These are phyloP conservation scores for Amanita phalloides DNA, from an alignment of 768 basidiomycete species.

Conservation along the genomic window DNA sequence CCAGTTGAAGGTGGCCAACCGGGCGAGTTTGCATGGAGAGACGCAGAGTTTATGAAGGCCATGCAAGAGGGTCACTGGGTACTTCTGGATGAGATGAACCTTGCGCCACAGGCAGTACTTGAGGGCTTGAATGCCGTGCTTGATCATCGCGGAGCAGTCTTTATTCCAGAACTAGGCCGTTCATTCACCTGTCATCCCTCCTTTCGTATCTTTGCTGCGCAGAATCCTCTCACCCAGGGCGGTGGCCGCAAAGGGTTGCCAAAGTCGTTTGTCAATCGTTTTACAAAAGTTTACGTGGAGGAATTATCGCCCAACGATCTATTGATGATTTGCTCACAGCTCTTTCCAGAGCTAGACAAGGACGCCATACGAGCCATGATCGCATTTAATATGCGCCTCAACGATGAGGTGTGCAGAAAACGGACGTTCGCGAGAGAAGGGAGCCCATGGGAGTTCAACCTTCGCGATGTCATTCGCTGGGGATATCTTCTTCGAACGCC, in stretches of 20 bases:
- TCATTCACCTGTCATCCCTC: conserved; percentile 81
- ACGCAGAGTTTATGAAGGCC: conserved; percentile 90
- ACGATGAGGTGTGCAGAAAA: conserved; percentile 51
- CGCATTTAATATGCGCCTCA: conserved; percentile 62
- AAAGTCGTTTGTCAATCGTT: conserved; percentile 94
- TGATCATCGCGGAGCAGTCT: conserved; percentile 92
- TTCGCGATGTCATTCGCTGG: conserved; percentile 92
- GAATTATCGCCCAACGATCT: conserved; percentile 75
- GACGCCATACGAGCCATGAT: conserved; percentile 66
- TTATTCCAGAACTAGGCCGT: conserved; percentile 88
- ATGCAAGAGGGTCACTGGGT: conserved; percentile 98
- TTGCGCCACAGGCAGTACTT: conserved; percentile 91
- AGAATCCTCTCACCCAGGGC: conserved; percentile 93
- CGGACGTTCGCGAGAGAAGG: conserved; percentile 70
- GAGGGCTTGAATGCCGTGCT: conserved; percentile 95
- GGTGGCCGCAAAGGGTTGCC: conserved; percentile 96
- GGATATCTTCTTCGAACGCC: conserved; percentile 38
- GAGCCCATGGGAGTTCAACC: conserved; percentile 95
- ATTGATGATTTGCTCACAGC: conserved; percentile 60
- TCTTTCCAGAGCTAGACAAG: conserved; percentile 53
- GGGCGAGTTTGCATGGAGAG: conserved; percentile 95
- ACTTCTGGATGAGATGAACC: conserved; percentile 97
- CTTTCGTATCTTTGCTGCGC: conserved; percentile 97
- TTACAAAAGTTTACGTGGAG: conserved; percentile 94
- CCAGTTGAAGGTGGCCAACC: conserved; percentile 86